Evolutionary conservation across 768 basidiomycete genomes (phyloP).

Genomic region (Fistulinella prunicolor): DNA sequence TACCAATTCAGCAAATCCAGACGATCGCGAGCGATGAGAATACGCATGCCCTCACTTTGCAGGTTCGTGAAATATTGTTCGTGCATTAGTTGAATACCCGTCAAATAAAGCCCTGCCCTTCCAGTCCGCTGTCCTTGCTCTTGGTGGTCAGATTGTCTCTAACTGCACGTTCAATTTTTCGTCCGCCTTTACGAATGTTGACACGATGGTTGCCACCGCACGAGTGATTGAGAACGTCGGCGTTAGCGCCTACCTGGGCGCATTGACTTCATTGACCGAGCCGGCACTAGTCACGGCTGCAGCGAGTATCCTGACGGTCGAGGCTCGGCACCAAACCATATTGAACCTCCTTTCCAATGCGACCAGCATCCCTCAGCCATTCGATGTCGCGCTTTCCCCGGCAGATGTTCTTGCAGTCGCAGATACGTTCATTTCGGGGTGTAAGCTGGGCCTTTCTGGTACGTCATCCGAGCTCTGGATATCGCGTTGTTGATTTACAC

Average conservation of each 20-base stretch:
- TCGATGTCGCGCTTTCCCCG: constrained; percentile 71
- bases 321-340: constrained; percentile 80
- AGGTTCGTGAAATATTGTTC: constrained; percentile 35
- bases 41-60: constrained; percentile 53
- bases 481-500: background rate
- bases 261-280: constrained; percentile 58
- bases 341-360: constrained; percentile 64
- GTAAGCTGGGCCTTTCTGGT: constrained; percentile 59
- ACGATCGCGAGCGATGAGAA: constrained; percentile 61
- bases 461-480: constrained; percentile 14
- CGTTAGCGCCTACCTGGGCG: constrained; percentile 75
- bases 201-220: constrained; percentile 67
- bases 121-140: constrained; percentile 47
- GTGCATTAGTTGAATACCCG: too few relatives aligned
- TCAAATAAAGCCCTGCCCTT: background rate
- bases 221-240: constrained; percentile 77
- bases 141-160: constrained; percentile 53
- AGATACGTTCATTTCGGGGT: constrained; percentile 64
- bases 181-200: constrained; percentile 57
- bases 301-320: constrained; percentile 71
- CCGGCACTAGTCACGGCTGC: constrained; percentile 62
- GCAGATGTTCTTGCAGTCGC: constrained; percentile 71
- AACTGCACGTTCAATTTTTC: constrained; percentile 70
- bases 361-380: constrained; percentile 60
- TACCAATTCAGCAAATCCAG: constrained; percentile 61